Percentiles rank a stretch among this genome's conserved stretches.
These are phyloP conservation scores for Phytopythium cucurbitacearum DNA, from an alignment of 352 stramenopile species.

Conservation along the genomic window DNA sequence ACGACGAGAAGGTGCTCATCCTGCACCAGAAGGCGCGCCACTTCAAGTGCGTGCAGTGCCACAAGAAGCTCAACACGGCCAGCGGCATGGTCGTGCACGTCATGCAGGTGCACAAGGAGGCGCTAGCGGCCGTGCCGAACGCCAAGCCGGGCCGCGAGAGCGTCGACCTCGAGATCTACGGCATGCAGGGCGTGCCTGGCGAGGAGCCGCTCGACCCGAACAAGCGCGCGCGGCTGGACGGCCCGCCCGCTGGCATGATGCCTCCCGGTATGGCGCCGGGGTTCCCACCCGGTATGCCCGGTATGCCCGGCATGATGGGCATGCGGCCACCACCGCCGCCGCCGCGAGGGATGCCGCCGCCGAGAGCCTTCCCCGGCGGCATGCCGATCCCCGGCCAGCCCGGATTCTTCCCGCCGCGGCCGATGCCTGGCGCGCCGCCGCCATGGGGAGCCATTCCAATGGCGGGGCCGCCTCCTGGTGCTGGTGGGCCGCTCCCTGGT, in stretches of 20 bases:
- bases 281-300: slow-evolving; percentile 35
- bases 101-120: slow-evolving; percentile 88
- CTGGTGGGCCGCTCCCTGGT: slow-evolving; percentile 9
- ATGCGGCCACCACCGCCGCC: slow-evolving; percentile 52
- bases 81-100: slow-evolving; percentile 88
- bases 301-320: slow-evolving; percentile 32
- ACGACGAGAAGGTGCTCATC: slow-evolving; percentile 90
- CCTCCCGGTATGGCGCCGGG: slow-evolving; percentile 39
- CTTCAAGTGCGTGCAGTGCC: slow-evolving; percentile 89
- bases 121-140: slow-evolving; percentile 76
- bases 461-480: slow-evolving; percentile 10
- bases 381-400: slow-evolving; percentile 6
- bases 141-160: slow-evolving; percentile 80
- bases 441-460: slow-evolving; percentile 10
- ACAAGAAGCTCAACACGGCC: slow-evolving; percentile 90
- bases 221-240: slow-evolving; percentile 53
- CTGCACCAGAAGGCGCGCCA: slow-evolving; percentile 92
- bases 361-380: slow-evolving; percentile 26
- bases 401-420: slow-evolving; percentile 2
- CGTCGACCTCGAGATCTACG: slow-evolving; percentile 85
- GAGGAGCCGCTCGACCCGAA: slow-evolving; percentile 18
- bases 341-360: slow-evolving; percentile 23
- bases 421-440: slow-evolving; percentile 28
- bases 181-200: slow-evolving; percentile 83
- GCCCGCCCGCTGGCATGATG: slow-evolving; percentile 6